These are phyloP conservation scores for Lactifluus subvellereus DNA, from an alignment of 768 basidiomycete species.

Conservation along the genomic window DNA sequence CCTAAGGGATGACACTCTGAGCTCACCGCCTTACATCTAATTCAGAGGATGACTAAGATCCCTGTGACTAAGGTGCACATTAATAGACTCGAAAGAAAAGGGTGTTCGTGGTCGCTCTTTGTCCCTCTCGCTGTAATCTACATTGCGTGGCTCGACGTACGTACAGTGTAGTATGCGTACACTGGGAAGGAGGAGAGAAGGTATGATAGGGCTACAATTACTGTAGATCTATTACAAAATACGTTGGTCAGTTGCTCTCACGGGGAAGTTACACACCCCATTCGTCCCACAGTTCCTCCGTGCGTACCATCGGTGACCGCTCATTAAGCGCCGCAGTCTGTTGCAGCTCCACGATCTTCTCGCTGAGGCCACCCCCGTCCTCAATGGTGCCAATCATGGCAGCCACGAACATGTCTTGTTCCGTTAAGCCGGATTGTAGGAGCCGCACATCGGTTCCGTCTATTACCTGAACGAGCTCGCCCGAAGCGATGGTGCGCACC, in stretches of 20 bases:
- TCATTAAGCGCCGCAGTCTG: conserved; percentile 56
- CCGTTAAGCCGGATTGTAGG: conserved; percentile 42
- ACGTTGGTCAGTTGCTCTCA: neutral
- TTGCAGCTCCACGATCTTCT: conserved; percentile 60
- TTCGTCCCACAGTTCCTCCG: conserved; percentile 22
- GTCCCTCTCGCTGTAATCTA: neutral
- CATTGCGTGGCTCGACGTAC: neutral
- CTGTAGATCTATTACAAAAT: neutral
- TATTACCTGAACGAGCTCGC: conserved; percentile 76
- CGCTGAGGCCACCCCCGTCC: conserved; percentile 51
- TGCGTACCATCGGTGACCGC: conserved; percentile 12
- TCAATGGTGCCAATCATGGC: conserved; percentile 59
- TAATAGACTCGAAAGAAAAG: neutral
- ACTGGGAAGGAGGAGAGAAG: neutral
- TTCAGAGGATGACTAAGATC: no score
- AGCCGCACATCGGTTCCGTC: conserved; percentile 66
- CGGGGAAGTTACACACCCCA: conserved; percentile 19
- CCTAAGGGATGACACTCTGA: no score
- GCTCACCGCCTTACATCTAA: no score
- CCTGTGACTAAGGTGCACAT: neutral
- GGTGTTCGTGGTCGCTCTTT: no score
- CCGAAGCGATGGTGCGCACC: conserved; percentile 56
- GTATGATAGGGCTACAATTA: neutral
- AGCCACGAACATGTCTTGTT: conserved; percentile 49
- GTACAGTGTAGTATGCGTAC: neutral